Conservation (phyloP, 139 green algal genomes). For the Volvox reticuliferus region DNA sequence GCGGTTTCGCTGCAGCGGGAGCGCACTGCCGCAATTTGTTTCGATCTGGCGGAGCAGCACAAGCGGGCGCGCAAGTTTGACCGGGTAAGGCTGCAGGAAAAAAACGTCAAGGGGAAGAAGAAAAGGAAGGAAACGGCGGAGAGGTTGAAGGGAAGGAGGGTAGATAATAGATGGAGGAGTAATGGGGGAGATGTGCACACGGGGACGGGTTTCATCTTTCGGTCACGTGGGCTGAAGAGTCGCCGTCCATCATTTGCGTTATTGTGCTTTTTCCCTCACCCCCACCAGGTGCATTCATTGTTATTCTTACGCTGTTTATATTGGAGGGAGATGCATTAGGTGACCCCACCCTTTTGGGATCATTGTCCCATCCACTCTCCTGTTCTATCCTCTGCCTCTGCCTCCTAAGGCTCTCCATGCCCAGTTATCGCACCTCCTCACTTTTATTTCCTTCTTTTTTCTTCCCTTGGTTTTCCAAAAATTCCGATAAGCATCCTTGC, state of each 20-base stretch:
- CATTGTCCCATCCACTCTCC: too few species aligned
- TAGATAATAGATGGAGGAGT: neutral
- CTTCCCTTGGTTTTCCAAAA: too few species aligned
- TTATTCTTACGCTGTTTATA: too few species aligned
- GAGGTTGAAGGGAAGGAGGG: neutral
- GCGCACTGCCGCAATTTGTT: conserved; percentile 73
- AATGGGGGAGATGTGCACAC: neutral
- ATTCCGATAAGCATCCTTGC: too few species aligned
- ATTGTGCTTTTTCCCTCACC: too few species aligned
- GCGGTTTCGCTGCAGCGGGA: conserved; percentile 53
- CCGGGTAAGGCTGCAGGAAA: conserved; percentile 32
- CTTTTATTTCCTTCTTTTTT: too few species aligned
- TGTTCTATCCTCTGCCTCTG: too few species aligned
- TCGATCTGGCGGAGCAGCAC: conserved; percentile 68
- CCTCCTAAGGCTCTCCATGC: too few species aligned
- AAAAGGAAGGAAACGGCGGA: neutral
- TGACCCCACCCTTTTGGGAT: too few species aligned
- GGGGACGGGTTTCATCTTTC: neutral
- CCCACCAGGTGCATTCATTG: too few species aligned
- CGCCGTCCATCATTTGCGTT: neutral
- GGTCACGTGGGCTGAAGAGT: neutral
- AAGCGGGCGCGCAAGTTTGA: conserved; percentile 60
- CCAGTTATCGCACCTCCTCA: too few species aligned
- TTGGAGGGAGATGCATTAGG: too few species aligned
- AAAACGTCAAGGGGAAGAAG: neutral